These are phyloP conservation scores for Ceratopteris richardii DNA, from an alignment of 75 land plant genomes.

Conservation along the genomic window DNA sequence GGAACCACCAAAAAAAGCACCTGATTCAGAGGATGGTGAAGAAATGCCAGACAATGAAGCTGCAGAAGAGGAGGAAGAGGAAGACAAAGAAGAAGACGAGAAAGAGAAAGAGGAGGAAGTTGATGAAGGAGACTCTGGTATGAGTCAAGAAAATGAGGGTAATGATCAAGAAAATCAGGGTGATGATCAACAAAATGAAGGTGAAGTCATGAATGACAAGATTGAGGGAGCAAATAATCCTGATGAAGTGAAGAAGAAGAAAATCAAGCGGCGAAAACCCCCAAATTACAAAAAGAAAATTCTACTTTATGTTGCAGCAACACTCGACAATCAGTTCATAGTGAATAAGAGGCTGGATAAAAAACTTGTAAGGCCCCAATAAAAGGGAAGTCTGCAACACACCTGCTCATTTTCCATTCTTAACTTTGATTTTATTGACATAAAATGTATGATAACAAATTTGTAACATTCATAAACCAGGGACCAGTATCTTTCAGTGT, in stretches of 20 bases:
- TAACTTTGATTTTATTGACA: no score
- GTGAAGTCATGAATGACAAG: conserved; percentile 5
- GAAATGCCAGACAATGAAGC: conserved; percentile 6
- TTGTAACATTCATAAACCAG: no score
- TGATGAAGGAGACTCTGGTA: no score
- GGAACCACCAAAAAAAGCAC: conserved; percentile 7
- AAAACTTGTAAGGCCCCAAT: conserved; percentile 1
- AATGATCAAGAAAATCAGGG: conserved; percentile 3
- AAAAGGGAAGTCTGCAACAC: no score
- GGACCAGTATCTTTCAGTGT: conserved; percentile 7
- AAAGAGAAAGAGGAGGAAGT: conserved; percentile 8
- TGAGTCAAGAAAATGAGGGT: no score
- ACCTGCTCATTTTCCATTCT: no score
- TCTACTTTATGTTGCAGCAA: conserved; percentile 19
- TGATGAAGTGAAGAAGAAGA: conserved; percentile 3
- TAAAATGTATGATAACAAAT: no score
- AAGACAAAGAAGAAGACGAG: conserved; percentile 10
- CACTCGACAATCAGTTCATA: conserved; percentile 4
- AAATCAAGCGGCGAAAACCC: conserved; percentile 17
- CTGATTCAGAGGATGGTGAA: conserved; percentile 7
- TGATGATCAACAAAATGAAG: conserved; percentile 3
- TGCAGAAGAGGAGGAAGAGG: conserved; percentile 8
- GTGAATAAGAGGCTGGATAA: conserved; percentile 7
- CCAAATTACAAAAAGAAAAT: conserved; percentile 19
- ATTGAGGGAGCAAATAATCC: background rate